A percentile compares a stretch with the other conserved stretches of the same genome.
These are phyloP conservation scores for Fusarium oxysporum DNA, from an alignment of 2,329 filamentous ascomycete species.

Conservation along the genomic window DNA sequence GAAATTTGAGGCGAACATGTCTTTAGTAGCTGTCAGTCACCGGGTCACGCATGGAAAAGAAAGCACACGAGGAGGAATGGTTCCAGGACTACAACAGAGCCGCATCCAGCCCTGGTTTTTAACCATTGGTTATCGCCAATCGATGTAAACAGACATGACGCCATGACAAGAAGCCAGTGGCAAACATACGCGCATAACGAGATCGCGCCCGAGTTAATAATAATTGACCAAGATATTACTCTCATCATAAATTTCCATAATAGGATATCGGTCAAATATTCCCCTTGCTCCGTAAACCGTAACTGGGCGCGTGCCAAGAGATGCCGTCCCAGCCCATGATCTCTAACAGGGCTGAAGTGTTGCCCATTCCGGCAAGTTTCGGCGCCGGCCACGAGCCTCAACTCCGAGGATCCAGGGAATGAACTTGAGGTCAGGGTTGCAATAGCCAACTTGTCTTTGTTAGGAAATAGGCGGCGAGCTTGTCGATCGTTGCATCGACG, in stretches of 20 bases:
- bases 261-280: not conserved
- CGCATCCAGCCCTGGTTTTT: not conserved
- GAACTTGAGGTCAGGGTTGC: not conserved
- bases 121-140: not conserved
- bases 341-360: not conserved
- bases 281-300: not conserved
- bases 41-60: not conserved
- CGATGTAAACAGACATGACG: not conserved
- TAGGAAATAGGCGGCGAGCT: not conserved
- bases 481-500: not conserved
- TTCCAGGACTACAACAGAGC: not conserved
- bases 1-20: not conserved
- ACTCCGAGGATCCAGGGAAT: not conserved
- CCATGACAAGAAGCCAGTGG: not conserved
- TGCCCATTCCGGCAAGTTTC: not conserved
- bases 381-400: not conserved
- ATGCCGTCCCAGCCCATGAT: not conserved
- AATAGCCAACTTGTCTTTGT: not conserved
- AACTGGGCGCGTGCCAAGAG: not conserved
- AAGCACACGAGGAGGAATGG: not conserved
- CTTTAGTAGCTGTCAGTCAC: not conserved
- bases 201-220: not conserved
- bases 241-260: not conserved
- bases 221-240: not conserved
- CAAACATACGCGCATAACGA: not conserved